Evolutionary conservation across 148 eudicot species (phyloP), one percentile per base, ranked within the genome.

Genomic region (Amaranthus palmeri): DNA sequence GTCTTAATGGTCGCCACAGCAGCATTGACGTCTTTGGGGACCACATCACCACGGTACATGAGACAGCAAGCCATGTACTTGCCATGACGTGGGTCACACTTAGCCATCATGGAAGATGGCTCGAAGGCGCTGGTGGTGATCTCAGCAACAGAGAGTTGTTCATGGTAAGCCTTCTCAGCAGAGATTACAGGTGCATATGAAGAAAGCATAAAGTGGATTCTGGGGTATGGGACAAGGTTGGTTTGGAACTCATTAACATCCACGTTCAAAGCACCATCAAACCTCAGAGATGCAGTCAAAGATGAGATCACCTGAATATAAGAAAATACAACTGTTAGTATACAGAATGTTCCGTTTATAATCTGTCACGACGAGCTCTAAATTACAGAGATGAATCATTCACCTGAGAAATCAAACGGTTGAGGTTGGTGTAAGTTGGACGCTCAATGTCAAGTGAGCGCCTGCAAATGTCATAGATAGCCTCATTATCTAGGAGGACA

Each of bases 31-130:
- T 85, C 88, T 75, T 85, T 85, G 55, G 88, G 88, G 6, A 83
- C 88, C 2, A 83, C 88, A 47, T 85, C 88, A 67, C 88, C 88
- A 66, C 86, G 80, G 83, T 83, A 85, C 88, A 85, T 85, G 69
- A 85, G 74, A 77, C 88, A 85, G 70, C 86, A 85, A 17, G 88
- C 88, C 88, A 85, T 85, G 88, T 85, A 85, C 76, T 85, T 85
- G 4, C 88, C 88, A 56, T 83, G 88, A 48, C 86, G 83, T 5
- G 88, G 88, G 84, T 85, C 88, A 77, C 88, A 85, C 79, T 85
- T 85, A 18, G 86, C 88, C 88, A 86, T 83, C 86, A 83, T 86
- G 63, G 88, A 86, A 2, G 86, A 83, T 14, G 88, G 88, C 72
- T 86, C 88, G 18, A 86, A 86, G 44, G 86, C 85, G 17, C 85